Conservation (phyloP, 2,329 filamentous ascomycete species). For the Phialocephala subalpina region DNA sequence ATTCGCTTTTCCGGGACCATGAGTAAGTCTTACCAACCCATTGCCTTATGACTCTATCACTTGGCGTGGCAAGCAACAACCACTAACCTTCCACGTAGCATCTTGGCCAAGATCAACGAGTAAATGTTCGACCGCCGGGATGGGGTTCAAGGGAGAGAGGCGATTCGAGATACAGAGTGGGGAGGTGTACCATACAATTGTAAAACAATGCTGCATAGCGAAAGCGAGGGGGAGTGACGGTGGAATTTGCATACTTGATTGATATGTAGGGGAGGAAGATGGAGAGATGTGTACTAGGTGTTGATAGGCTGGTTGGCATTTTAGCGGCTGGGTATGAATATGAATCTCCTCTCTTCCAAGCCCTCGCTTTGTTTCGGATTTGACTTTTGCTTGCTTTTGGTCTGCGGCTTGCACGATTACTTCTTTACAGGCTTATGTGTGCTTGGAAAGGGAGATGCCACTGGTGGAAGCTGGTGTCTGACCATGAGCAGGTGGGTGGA, state of each 20-base stretch:
- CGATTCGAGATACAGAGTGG: slow-evolving; percentile 4
- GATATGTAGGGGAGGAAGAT: slow-evolving; percentile 8
- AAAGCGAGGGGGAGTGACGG: slow-evolving; percentile 15
- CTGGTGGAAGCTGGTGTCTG: too few relatives aligned
- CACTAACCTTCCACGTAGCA: slow-evolving; percentile 61
- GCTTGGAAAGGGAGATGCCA: too few relatives aligned
- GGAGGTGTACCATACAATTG: slow-evolving; percentile 38
- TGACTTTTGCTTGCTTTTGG: background rate
- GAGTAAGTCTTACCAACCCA: slow-evolving; percentile 73
- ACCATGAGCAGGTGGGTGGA: too few relatives aligned
- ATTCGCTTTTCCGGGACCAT: slow-evolving; percentile 93
- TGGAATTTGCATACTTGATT: slow-evolving; percentile 15
- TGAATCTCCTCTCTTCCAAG: slow-evolving; percentile 36
- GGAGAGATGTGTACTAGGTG: slow-evolving; percentile 5
- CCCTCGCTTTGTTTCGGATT: background rate
- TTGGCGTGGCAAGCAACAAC: background rate
- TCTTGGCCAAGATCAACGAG: slow-evolving; percentile 99
- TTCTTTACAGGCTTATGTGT: too few relatives aligned
- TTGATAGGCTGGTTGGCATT: background rate
- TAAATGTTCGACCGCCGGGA: slow-evolving; percentile 63
- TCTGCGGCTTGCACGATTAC: background rate
- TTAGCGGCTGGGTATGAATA: slow-evolving; percentile 23
- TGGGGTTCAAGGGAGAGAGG: background rate
- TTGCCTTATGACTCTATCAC: background rate
- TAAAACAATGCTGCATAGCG: slow-evolving; percentile 38